phyloP scores from a whole-genome alignment of 73 alveolate genomes.

The Diophrys sp. region DNA sequence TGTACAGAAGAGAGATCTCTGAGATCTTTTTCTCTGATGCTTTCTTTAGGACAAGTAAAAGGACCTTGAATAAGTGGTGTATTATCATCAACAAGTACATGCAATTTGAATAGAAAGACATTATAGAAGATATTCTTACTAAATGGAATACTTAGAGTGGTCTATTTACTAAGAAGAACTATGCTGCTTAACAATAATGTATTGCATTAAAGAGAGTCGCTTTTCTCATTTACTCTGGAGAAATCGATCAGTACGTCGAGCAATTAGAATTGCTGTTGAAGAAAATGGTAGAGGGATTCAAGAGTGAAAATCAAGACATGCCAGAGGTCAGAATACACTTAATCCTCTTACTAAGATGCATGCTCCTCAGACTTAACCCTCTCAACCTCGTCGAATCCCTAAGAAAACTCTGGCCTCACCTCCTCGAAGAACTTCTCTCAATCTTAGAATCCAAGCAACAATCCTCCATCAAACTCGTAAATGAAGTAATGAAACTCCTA shows the following conservation, averaged over 20 bases:
- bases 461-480: conserved; percentile 52
- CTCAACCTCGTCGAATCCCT: conserved; percentile 69
- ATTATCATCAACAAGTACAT: conserved; percentile 34
- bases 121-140: conserved; percentile 28
- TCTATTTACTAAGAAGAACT: conserved; percentile 33
- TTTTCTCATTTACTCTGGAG: conserved; percentile 44
- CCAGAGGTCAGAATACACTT: conserved; percentile 63
- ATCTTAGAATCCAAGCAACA: conserved; percentile 54
- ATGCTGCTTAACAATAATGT: conserved; percentile 34
- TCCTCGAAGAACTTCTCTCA: conserved; percentile 72
- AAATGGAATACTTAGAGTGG: conserved; percentile 49
- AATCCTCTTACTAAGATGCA: conserved; percentile 71
- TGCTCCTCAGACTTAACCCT: conserved; percentile 69
- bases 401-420: conserved; percentile 83
- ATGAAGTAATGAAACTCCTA: conserved; percentile 74
- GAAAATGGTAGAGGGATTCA: conserved; percentile 58
- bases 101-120: conserved; percentile 24
- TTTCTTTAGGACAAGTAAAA: conserved; percentile 35
- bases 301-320: conserved; percentile 44
- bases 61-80: conserved; percentile 50
- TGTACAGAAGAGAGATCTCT: conserved; percentile 42
- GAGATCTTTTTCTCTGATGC: conserved; percentile 47
- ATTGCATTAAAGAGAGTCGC: conserved; percentile 53
- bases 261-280: conserved; percentile 38
- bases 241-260: conserved; percentile 41